Conservation (phyloP, 371 early-diverging fungal genomes). For the Mortierella sp. region DNA sequence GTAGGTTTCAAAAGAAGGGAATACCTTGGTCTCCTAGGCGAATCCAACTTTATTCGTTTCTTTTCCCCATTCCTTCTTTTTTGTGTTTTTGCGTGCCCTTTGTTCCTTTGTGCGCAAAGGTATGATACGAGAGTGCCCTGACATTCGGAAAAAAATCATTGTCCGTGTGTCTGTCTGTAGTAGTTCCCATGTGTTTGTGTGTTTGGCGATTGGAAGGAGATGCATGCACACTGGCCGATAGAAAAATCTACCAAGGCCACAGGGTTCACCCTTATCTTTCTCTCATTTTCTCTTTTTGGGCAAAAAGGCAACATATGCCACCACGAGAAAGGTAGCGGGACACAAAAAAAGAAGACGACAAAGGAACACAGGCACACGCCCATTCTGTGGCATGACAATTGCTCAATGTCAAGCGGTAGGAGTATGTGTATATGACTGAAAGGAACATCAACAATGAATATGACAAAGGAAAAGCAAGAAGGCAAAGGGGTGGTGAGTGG, state of each 20-base stretch:
- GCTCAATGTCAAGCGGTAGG: background rate
- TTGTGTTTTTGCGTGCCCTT: too few species aligned
- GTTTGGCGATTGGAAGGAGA: background rate
- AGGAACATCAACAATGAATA: background rate
- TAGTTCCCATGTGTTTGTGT: background rate
- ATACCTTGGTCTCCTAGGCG: too few species aligned
- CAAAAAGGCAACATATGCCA: too few species aligned
- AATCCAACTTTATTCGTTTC: too few species aligned
- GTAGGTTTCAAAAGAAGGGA: too few species aligned
- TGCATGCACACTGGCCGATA: background rate
- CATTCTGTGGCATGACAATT: background rate
- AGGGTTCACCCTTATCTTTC: background rate
- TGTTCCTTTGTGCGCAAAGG: too few species aligned
- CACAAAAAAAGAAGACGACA: background rate
- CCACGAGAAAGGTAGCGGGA: too few species aligned
- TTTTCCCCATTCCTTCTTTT: too few species aligned
- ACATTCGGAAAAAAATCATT: too few species aligned
- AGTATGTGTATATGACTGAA: background rate
- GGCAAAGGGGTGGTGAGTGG: background rate
- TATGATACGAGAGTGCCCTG: too few species aligned
- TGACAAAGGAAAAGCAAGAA: background rate
- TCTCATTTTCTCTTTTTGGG: background rate
- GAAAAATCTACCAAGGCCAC: background rate
- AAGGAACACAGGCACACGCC: background rate
- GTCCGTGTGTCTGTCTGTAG: background rate